phyloP scores from a whole-genome alignment of 2,329 filamentous ascomycete genomes.

The Sordariomycetes sp. region DNA sequence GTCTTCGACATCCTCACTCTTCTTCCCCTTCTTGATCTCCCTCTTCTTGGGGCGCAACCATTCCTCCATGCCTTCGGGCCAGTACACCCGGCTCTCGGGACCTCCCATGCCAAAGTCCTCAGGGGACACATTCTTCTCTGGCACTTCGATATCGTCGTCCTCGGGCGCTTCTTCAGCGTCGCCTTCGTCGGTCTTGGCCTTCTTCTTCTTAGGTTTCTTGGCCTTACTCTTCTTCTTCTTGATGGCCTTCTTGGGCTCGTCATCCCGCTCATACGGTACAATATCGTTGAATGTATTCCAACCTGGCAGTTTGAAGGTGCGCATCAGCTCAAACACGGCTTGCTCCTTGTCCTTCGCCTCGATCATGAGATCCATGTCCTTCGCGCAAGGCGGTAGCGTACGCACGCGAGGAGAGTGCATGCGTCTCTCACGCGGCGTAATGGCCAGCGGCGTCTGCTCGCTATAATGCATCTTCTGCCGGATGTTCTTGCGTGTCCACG shows the following conservation, averaged over 20 bases:
- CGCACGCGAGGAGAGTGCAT: conserved; percentile 78
- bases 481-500: conserved; percentile 77
- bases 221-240: conserved; percentile 28
- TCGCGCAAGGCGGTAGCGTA: conserved; percentile 71
- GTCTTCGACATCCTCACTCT: neutral
- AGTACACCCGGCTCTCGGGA: conserved; percentile 72
- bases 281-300: conserved; percentile 69
- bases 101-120: conserved; percentile 84
- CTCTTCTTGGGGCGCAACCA: conserved; percentile 79
- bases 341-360: conserved; percentile 98
- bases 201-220: conserved; percentile 22
- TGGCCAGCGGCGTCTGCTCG: conserved; percentile 54
- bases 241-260: conserved; percentile 52
- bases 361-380: conserved; percentile 95
- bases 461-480: conserved; percentile 97
- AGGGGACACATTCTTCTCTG: conserved; percentile 41
- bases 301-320: conserved; percentile 74
- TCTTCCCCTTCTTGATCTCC: conserved; percentile 45
- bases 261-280: conserved; percentile 64
- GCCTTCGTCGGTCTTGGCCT: conserved; percentile 8
- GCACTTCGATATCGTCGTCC: conserved; percentile 26
- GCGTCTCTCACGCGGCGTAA: conserved; percentile 68
- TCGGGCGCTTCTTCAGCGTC: conserved; percentile 14
- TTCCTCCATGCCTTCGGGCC: conserved; percentile 83
- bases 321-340: conserved; percentile 90